Evolutionary conservation across 2,329 filamentous ascomycete genomes (phyloP).

Genomic region (Fusarium zealandicum): DNA sequence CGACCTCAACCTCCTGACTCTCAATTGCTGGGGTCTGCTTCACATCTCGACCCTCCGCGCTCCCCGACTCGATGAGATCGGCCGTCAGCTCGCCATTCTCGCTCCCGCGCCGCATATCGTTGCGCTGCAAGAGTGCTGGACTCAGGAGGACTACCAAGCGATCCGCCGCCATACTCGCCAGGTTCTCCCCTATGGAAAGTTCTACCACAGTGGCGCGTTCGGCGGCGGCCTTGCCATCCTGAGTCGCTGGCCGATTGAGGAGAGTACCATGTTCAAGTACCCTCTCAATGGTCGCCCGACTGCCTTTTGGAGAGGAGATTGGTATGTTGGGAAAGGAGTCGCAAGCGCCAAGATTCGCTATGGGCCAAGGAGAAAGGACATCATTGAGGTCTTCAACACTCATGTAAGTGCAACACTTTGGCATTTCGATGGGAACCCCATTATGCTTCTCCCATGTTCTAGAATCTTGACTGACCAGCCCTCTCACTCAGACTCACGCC

Average conservation of each 20-base stretch:
- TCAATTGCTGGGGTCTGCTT: conserved; percentile 98
- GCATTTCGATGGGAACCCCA: not conserved
- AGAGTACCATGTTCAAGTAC: conserved; percentile 85
- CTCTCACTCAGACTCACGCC: conserved; percentile 67
- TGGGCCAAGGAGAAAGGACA: conserved; percentile 67
- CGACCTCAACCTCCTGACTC: conserved; percentile 79
- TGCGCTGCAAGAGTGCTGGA: conserved; percentile 95
- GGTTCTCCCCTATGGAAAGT: conserved; percentile 88
- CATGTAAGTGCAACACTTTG: conserved; percentile 62
- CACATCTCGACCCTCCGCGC: conserved; percentile 80
- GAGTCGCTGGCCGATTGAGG: conserved; percentile 89
- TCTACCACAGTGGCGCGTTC: conserved; percentile 89
- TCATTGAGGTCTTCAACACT: conserved; percentile 91
- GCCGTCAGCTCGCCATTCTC: conserved; percentile 74
- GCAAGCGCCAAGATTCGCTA: conserved; percentile 82
- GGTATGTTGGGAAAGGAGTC: conserved; percentile 95
- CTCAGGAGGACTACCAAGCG: conserved; percentile 79
- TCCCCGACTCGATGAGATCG: conserved; percentile 84
- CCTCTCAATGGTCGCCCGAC: conserved; percentile 93
- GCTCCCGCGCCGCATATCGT: conserved; percentile 81
- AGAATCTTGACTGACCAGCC: not conserved
- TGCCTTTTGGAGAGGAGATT: conserved; percentile 93
- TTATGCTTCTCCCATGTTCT: not conserved
- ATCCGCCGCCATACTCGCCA: conserved; percentile 77
- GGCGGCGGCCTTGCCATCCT: conserved; percentile 89